phyloP scores from a whole-genome alignment of 2,329 filamentous ascomycete species.

The Fusarium ramigenum region DNA sequence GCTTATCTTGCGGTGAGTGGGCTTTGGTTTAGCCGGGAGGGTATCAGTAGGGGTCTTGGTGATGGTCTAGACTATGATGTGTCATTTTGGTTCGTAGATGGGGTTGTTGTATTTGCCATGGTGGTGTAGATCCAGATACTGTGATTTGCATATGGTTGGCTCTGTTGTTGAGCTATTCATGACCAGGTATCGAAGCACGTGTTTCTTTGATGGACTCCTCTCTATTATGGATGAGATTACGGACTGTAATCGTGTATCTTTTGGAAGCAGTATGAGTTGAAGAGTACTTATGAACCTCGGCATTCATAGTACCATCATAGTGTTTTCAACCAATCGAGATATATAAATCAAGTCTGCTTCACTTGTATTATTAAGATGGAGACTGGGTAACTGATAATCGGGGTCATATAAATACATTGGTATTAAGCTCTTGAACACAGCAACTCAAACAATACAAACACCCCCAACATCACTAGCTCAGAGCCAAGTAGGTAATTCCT shows the following conservation, averaged over 20 bases:
- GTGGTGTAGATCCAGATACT: constrained; percentile 3
- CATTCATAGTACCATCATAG: background rate
- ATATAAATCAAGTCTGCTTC: too few relatives aligned
- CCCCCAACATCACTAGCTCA: background rate
- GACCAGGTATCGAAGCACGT: background rate
- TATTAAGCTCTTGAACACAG: background rate
- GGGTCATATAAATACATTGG: too few relatives aligned
- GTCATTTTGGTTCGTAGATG: background rate
- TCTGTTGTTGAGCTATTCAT: background rate
- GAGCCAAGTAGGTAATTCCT: background rate
- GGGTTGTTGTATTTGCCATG: constrained; percentile 8
- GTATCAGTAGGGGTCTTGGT: background rate
- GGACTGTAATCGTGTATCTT: background rate
- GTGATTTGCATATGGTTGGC: background rate
- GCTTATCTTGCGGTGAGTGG: constrained; percentile 30
- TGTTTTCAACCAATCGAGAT: background rate
- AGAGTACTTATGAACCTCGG: too few relatives aligned
- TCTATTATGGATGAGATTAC: background rate
- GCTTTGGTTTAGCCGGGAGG: constrained; percentile 3
- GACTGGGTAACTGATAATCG: too few relatives aligned
- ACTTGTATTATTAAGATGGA: too few relatives aligned
- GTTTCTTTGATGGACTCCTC: background rate
- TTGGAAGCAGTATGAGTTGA: too few relatives aligned
- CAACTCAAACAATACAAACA: background rate
- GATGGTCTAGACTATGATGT: background rate